phyloP scores from a whole-genome alignment of 2,329 filamentous ascomycete species.

The Arthrobotrys entomopaga region DNA sequence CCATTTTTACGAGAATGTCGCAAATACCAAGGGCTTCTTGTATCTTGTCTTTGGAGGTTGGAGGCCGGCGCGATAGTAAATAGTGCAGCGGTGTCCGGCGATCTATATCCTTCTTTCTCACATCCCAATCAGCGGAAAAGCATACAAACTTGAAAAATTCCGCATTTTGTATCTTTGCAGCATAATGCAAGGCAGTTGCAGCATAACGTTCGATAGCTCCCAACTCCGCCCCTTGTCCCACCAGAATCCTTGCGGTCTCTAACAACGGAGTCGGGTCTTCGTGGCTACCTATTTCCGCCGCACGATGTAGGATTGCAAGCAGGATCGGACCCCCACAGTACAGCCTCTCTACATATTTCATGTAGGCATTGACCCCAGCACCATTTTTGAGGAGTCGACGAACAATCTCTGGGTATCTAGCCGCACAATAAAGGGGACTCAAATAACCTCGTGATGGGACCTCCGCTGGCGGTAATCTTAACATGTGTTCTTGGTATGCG shows the following conservation, averaged over 20 bases:
- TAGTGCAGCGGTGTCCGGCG: constrained; percentile 10
- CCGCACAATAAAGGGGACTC: constrained; percentile 11
- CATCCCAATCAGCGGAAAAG: constrained; percentile 30
- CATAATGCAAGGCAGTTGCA: constrained; percentile 4
- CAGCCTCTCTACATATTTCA: neutral
- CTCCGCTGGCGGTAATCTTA: too few relatives aligned
- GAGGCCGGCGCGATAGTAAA: neutral
- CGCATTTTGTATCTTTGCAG: constrained; percentile 17
- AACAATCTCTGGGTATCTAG: neutral
- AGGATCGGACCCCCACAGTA: neutral
- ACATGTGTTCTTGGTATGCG: neutral
- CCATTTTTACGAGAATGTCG: constrained; percentile 14
- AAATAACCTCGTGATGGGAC: too few relatives aligned
- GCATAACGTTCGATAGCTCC: neutral
- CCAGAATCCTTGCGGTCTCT: constrained; percentile 1
- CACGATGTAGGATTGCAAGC: constrained; percentile 4
- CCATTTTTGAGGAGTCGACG: constrained; percentile 1
- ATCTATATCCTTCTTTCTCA: neutral
- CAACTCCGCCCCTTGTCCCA: constrained; percentile 11
- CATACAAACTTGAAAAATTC: constrained; percentile 34
- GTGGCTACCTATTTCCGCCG: neutral
- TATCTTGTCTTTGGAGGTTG: neutral
- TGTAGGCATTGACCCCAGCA: constrained; percentile 17
- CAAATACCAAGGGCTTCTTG: constrained; percentile 22
- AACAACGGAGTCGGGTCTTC: neutral